A percentile compares a stretch with the other conserved stretches of the same genome.
Conservation (phyloP, 257 asterid genomes). For the Solanum neorickii region DNA sequence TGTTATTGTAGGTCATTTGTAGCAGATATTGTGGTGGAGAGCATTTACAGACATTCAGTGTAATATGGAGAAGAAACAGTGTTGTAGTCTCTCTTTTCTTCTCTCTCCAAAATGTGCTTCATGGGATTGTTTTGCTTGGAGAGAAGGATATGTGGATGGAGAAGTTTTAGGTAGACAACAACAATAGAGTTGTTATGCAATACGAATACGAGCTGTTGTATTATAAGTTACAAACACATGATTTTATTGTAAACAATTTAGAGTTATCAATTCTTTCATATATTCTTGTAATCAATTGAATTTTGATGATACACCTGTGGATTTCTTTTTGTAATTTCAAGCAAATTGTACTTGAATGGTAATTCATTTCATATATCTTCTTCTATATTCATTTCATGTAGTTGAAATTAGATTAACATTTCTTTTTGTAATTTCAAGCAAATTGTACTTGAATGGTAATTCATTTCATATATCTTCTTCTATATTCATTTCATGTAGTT, state of each 20-base stretch:
- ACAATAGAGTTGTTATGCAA: background rate
- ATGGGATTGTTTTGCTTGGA: background rate
- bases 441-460: background rate
- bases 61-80: background rate
- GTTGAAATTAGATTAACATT: too few relatives aligned
- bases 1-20: background rate
- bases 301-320: background rate
- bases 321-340: background rate
- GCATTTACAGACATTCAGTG: background rate
- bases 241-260: background rate
- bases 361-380: background rate
- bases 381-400: background rate
- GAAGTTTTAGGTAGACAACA: background rate
- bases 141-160: background rate
- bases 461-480: background rate
- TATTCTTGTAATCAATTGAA: slow-evolving; percentile 1
- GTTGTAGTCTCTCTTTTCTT: background rate
- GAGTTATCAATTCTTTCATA: background rate
- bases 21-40: background rate
- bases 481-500: background rate
- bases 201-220: background rate
- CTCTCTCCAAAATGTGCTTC: background rate
- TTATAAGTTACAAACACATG: background rate
- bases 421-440: background rate
- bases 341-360: background rate